These are phyloP conservation scores for Puccinia triticina DNA, from an alignment of 1,284 basidiomycete genomes.

Conservation along the genomic window DNA sequence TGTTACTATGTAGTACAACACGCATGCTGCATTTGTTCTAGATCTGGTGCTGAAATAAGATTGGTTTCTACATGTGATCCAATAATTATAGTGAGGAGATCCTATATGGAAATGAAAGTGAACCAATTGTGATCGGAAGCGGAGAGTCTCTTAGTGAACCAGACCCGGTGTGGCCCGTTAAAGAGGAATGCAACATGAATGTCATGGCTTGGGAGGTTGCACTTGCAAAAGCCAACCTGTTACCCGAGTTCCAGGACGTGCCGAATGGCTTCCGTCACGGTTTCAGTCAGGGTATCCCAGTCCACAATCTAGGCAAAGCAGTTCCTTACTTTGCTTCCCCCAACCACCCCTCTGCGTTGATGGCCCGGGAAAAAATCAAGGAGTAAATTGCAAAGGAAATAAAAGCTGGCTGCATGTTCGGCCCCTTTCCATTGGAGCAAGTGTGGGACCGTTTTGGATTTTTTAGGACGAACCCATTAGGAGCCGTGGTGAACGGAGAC, in stretches of 20 bases:
- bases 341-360: neutral
- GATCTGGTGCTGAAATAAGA: no score
- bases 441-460: neutral
- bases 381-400: neutral
- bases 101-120: no score
- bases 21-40: no score
- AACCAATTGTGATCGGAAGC: no score
- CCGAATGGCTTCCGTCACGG: neutral
- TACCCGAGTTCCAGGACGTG: neutral
- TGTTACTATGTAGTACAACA: no score
- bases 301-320: neutral
- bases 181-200: no score
- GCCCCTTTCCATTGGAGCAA: neutral
- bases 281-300: neutral
- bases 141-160: neutral
- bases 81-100: no score
- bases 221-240: neutral
- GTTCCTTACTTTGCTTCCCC: no score
- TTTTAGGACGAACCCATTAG: neutral
- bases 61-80: no score
- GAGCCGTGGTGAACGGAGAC: neutral
- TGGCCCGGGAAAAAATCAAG: neutral
- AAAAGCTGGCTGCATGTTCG: neutral
- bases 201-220: no score
- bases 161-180: neutral